Percentiles rank a stretch among this genome's conserved stretches.
These are phyloP conservation scores for Oxyria digyna DNA, from an alignment of 148 eudicot genomes.

Conservation along the genomic window DNA sequence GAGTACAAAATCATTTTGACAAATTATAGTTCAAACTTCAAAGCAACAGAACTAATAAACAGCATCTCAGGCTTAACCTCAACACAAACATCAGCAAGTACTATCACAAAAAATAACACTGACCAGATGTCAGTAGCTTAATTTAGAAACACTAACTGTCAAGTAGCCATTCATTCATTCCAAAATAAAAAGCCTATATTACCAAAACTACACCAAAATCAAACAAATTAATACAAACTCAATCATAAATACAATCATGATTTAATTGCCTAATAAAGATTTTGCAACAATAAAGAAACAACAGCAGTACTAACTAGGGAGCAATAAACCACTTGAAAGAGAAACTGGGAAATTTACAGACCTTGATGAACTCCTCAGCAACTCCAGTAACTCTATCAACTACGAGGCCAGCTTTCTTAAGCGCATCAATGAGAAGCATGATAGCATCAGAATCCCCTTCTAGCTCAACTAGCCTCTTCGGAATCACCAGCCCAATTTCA, in stretches of 20 bases:
- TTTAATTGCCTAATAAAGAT: background rate
- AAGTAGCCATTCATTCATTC: background rate
- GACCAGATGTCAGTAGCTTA: too few relatives aligned
- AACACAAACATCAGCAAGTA: background rate
- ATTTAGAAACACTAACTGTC: background rate
- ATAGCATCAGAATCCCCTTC: slow-evolving; percentile 37
- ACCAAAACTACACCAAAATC: background rate
- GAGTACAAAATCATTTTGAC: background rate
- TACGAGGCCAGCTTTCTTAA: slow-evolving; percentile 45
- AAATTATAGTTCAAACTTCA: background rate
- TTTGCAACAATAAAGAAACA: background rate
- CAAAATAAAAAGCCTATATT: background rate
- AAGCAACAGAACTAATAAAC: background rate
- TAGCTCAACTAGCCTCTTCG: slow-evolving; percentile 29
- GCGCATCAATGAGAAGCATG: slow-evolving; percentile 50
- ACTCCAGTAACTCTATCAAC: slow-evolving; percentile 63
- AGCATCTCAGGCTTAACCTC: background rate
- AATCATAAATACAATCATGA: background rate
- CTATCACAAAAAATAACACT: background rate
- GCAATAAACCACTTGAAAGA: background rate
- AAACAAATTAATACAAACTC: background rate
- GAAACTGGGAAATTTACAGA: slow-evolving; percentile 6
- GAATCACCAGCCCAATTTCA: slow-evolving; percentile 67
- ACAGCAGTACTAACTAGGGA: background rate
- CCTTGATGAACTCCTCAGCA: slow-evolving; percentile 80